Base-by-base conservation (phyloP, 2,329 filamentous ascomycete genomes). In the Daldinia sp. region DNA sequence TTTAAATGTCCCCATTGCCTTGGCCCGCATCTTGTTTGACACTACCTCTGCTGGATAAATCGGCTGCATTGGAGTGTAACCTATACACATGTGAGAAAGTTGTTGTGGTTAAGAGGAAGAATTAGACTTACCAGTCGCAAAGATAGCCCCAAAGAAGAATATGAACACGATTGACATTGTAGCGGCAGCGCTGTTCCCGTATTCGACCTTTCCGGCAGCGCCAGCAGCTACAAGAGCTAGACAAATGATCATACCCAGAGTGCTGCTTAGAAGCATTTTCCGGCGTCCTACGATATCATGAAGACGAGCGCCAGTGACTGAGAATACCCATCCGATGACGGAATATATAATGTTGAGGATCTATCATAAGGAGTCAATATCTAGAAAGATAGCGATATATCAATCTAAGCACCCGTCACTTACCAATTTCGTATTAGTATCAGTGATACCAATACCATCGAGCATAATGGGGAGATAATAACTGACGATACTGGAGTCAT, bases 401-500 rank as follows among this genome's bases (percentile, higher is more conserved):
- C 26, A 37, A 39, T 7, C n/a, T 20, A 2, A 7, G 3, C 13
- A n/a, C 20, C 26, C 6, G 28, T 48, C 44, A 59, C 73, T 65
- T 2, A 81, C 74, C 33, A 82, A 74, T 56, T 82, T 80, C 0
- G 80, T 81, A 62, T 80, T 76, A 4, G 76, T 78, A 20, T 79
- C 75, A 6, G 77, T 81, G 12, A 83, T 81, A 0, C 81, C 81
- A 42, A 83, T 76, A 1, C 78, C 79, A 26, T 79, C 77, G 28
- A 83, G 76, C 66, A 83, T 81, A 1, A 79, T 78, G 6, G 81
- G 72, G 0, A 83, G 77, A 48, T 82, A 82, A 68, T 82, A 82
- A 0, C 77, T 79, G 13, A 78, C 76, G 15, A 79, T 74, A 1
- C 77, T 79, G 23, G 65, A 70, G 7, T 0, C 4, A 12, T 13